A percentile compares a stretch with the other conserved stretches of the same genome.
phyloP scores from a whole-genome alignment of 257 asterid genomes.

The Nicotiana paniculata region DNA sequence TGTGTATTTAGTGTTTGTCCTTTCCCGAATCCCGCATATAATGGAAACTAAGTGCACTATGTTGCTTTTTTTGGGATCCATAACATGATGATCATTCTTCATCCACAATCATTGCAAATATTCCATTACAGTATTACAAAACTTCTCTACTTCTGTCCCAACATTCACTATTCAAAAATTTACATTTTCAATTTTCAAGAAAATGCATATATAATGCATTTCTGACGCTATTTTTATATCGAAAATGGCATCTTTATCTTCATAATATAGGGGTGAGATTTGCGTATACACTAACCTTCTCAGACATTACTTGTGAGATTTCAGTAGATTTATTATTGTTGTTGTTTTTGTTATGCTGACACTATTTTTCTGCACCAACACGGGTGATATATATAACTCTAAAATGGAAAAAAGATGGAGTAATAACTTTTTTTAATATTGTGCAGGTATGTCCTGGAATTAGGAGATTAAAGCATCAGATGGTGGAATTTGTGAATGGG shows the following conservation, averaged over 20 bases:
- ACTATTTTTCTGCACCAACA: neutral
- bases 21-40: no score
- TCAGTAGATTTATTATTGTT: no score
- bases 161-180: neutral
- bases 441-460: slow-evolving; percentile 43
- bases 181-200: neutral
- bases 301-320: no score
- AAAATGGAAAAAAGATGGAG: no score
- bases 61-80: slow-evolving; percentile 14
- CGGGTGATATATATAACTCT: neutral
- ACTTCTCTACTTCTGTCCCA: neutral
- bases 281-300: no score
- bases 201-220: no score
- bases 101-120: slow-evolving; percentile 20
- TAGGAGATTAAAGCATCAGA: slow-evolving; percentile 27
- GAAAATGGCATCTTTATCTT: no score
- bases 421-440: neutral
- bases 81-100: slow-evolving; percentile 5
- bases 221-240: no score
- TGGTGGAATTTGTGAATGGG: slow-evolving; percentile 49
- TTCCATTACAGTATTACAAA: no score
- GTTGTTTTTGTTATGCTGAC: no score
- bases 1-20: no score
- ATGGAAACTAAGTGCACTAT: neutral
- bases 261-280: no score